Conservation (phyloP, 1,139 yeast genomes). For the Zhuliangozyma blackwelliae region DNA sequence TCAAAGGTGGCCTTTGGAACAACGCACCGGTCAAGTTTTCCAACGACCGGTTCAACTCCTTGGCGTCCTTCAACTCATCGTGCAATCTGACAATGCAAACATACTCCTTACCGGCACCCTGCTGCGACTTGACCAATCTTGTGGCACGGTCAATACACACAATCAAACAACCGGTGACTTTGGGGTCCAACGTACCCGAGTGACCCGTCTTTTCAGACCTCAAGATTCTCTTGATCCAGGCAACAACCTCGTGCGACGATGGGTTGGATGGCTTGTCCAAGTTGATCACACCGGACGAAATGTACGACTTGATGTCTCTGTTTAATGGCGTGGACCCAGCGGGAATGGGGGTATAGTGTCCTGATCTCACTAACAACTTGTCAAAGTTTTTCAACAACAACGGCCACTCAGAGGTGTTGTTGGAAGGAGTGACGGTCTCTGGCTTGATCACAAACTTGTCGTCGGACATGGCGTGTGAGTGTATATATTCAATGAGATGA, state of each 20-base stretch:
- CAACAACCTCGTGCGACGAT: slow-evolving; percentile 97
- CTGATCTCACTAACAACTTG: slow-evolving; percentile 88
- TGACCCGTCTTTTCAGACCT: slow-evolving; percentile 98
- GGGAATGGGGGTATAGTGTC: slow-evolving; percentile 96
- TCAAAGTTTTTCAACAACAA: slow-evolving; percentile 89
- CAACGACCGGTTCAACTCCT: slow-evolving; percentile 80
- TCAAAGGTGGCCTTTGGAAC: slow-evolving; percentile 98
- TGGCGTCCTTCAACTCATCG: slow-evolving; percentile 85
- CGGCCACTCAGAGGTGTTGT: slow-evolving; percentile 95
- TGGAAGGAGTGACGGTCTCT: slow-evolving; percentile 71
- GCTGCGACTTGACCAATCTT: slow-evolving; percentile 95
- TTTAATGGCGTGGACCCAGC: slow-evolving; percentile 92
- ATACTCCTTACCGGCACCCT: slow-evolving; percentile 99
- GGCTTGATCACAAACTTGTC: slow-evolving; percentile 85
- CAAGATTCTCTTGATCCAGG: slow-evolving; percentile 95
- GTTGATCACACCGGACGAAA: slow-evolving; percentile 93
- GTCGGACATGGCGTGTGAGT: slow-evolving; percentile 40
- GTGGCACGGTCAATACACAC: slow-evolving; percentile 98
- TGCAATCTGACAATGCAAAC: slow-evolving; percentile 96
- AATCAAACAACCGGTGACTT: slow-evolving; percentile 95
- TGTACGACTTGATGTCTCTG: slow-evolving; percentile 86
- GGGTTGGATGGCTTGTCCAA: slow-evolving; percentile 98
- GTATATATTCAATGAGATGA: neutral
- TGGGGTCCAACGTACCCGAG: slow-evolving; percentile 98
- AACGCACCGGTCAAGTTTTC: slow-evolving; percentile 97